Conservation (phyloP, 164 flowering plant species). For the Vitis riparia region DNA sequence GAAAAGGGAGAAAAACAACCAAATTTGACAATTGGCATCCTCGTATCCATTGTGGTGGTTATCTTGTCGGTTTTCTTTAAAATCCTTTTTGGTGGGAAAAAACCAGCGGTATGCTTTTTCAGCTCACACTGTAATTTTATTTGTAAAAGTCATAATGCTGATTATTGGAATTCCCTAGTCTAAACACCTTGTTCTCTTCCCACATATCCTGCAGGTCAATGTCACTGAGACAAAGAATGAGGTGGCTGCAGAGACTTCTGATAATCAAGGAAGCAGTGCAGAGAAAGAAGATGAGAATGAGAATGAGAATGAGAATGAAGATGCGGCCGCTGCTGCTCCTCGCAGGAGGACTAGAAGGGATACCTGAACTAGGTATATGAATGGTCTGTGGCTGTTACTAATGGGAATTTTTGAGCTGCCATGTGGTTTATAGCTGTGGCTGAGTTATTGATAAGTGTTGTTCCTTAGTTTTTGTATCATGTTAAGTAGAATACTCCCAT, state of each 20-base stretch:
- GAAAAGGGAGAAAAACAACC: slow-evolving; percentile 26
- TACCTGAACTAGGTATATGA: background rate
- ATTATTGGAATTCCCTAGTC: no score
- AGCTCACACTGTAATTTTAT: no score
- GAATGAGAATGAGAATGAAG: slow-evolving; percentile 26
- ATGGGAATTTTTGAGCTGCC: background rate
- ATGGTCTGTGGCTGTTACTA: no score
- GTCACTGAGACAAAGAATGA: background rate
- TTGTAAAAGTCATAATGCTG: no score
- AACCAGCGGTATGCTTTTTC: background rate
- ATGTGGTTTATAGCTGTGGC: background rate
- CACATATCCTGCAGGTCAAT: slow-evolving; percentile 9
- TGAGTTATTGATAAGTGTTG: background rate
- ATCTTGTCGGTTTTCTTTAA: slow-evolving; percentile 15
- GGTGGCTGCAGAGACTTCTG: slow-evolving; percentile 20
- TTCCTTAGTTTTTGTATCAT: background rate
- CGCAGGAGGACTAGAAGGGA: slow-evolving; percentile 28
- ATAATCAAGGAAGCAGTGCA: slow-evolving; percentile 12
- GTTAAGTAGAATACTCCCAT: background rate
- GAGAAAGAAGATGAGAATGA: slow-evolving; percentile 25
- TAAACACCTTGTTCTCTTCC: background rate
- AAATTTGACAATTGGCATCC: slow-evolving; percentile 13
- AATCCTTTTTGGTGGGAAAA: slow-evolving; percentile 19
- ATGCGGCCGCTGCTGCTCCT: slow-evolving; percentile 15
- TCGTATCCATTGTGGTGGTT: slow-evolving; percentile 15